Conservation (phyloP, 1,284 basidiomycete genomes). For the Mycosarcoma mackinlayi region DNA sequence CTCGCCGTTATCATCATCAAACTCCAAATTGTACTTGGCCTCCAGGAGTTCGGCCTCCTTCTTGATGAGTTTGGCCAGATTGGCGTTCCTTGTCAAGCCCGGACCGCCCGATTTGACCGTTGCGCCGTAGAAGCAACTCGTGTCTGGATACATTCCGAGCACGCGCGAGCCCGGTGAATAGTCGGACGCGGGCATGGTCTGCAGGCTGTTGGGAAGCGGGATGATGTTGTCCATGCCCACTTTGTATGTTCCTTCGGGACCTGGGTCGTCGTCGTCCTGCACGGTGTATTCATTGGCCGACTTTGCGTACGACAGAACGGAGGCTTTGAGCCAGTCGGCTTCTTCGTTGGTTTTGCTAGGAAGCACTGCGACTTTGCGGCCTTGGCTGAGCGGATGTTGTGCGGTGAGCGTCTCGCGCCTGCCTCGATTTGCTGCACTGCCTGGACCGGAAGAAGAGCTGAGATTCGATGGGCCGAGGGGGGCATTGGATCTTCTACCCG, state of each 20-base stretch:
- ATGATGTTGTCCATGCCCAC: conserved; percentile 56
- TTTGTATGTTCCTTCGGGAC: conserved; percentile 48
- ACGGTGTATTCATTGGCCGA: conserved; percentile 44
- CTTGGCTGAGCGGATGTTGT: conserved; percentile 38
- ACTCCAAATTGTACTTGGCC: conserved; percentile 62
- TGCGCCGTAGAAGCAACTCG: conserved; percentile 67
- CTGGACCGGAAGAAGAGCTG: conserved; percentile 16
- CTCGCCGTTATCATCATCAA: conserved; percentile 66
- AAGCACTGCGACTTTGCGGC: conserved; percentile 42
- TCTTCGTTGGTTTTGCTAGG: conserved; percentile 43
- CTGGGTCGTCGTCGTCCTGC: conserved; percentile 48
- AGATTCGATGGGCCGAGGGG: conserved; percentile 28
- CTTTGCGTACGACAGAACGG: conserved; percentile 40
- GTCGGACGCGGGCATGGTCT: conserved; percentile 60
- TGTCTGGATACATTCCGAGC: conserved; percentile 67
- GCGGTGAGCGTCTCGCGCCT: conserved; percentile 36
- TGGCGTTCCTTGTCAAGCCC: conserved; percentile 34
- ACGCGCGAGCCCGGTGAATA: conserved; percentile 60
- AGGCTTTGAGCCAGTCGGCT: conserved; percentile 49
- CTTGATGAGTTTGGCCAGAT: conserved; percentile 41
- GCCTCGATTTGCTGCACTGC: conserved; percentile 12
- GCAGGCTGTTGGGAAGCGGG: conserved; percentile 58
- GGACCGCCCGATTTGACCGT: conserved; percentile 65
- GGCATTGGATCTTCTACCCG: conserved; percentile 16
- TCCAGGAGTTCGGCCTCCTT: conserved; percentile 58